Evolutionary conservation across 768 basidiomycete species (phyloP).

Genomic region (Agrocybe praecox): DNA sequence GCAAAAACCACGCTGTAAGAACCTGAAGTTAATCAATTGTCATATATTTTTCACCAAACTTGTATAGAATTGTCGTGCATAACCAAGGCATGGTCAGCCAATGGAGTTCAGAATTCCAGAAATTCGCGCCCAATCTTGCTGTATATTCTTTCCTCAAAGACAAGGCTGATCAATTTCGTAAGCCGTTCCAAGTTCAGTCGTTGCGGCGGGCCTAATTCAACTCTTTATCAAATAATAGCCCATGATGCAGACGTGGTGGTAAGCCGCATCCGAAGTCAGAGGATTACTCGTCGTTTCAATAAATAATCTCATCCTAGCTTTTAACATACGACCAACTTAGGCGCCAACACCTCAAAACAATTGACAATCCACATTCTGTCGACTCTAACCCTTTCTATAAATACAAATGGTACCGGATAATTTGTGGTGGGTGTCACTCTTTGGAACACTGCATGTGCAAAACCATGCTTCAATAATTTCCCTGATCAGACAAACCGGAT

Average conservation of each 20-base stretch:
- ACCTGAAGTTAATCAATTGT: not conserved
- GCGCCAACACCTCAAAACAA: not conserved
- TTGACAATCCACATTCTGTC: no score
- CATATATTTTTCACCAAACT: not conserved
- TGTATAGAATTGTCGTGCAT: conserved; percentile 2
- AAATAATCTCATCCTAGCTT: not conserved
- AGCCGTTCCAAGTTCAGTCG: not conserved
- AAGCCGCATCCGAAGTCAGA: not conserved
- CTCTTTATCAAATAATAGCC: not conserved
- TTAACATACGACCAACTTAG: not conserved
- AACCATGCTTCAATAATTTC: not conserved
- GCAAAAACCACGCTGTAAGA: conserved; percentile 3
- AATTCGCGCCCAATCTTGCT: conserved; percentile 7
- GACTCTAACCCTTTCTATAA: not conserved
- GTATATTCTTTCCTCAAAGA: conserved; percentile 1
- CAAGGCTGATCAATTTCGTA: not conserved
- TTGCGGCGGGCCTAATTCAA: not conserved
- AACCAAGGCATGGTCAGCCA: conserved; percentile 4
- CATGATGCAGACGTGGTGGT: conserved; percentile 1
- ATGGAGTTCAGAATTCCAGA: conserved; percentile 1
- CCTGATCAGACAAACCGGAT: conserved; percentile 13
- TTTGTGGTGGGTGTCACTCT: not conserved
- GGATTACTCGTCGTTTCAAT: no score
- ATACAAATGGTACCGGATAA: not conserved
- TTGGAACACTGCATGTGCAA: not conserved